Conservation (phyloP, 2,329 filamentous ascomycete species). For the Blastomyces percursus region DNA sequence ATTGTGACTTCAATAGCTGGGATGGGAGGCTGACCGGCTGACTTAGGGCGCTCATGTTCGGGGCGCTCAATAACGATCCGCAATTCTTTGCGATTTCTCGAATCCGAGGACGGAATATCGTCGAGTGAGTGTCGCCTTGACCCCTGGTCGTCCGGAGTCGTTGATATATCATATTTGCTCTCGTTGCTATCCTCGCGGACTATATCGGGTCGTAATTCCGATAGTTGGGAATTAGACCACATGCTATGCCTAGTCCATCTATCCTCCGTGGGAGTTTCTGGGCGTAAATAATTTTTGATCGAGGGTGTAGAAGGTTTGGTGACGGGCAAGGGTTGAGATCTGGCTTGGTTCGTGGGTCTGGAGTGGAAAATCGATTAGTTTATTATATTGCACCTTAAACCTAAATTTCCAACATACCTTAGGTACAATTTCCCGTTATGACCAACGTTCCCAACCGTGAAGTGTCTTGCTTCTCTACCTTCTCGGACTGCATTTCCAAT, state of each 20-base stretch:
- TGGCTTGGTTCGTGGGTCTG: slow-evolving; percentile 29
- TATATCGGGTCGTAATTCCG: slow-evolving; percentile 25
- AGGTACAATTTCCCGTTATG: slow-evolving; percentile 75
- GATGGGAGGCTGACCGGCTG: slow-evolving; percentile 46
- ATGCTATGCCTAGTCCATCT: slow-evolving; percentile 25
- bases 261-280: slow-evolving; percentile 22
- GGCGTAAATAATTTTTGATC: slow-evolving; percentile 43
- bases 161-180: slow-evolving; percentile 17
- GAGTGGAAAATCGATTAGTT: slow-evolving; percentile 13
- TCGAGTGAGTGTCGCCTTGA: slow-evolving; percentile 63
- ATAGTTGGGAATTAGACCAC: slow-evolving; percentile 34
- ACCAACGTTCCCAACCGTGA: slow-evolving; percentile 70
- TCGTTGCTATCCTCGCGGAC: slow-evolving; percentile 20
- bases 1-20: slow-evolving; percentile 63
- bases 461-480: slow-evolving; percentile 57
- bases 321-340: slow-evolving; percentile 24
- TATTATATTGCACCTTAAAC: slow-evolving; percentile 6
- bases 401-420: slow-evolving; percentile 47
- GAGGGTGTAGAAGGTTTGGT: slow-evolving; percentile 43
- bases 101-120: slow-evolving; percentile 32
- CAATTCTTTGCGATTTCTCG: slow-evolving; percentile 53
- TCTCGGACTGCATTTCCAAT: slow-evolving; percentile 49
- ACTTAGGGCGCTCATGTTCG: slow-evolving; percentile 51
- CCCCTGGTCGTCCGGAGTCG: slow-evolving; percentile 16
- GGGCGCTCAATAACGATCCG: slow-evolving; percentile 71